Evolutionary conservation across 768 basidiomycete species (phyloP).

Genomic region (Piloderma croceum): DNA sequence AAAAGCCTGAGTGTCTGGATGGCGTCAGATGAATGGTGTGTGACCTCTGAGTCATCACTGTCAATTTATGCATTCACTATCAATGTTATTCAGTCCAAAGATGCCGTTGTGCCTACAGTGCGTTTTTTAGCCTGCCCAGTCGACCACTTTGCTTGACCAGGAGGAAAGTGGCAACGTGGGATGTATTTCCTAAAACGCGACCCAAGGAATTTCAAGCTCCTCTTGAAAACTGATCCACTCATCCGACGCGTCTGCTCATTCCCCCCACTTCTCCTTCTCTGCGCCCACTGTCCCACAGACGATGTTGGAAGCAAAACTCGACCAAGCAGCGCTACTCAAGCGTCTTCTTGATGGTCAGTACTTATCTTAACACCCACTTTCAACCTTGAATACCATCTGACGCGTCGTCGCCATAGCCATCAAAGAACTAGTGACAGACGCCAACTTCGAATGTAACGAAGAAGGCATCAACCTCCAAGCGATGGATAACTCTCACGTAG

Average conservation of each 20-base stretch:
- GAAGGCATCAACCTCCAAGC: slow-evolving; percentile 94
- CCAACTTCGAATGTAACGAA: slow-evolving; percentile 96
- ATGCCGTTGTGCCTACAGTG: too few relatives aligned
- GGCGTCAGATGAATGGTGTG: too few relatives aligned
- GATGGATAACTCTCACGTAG: slow-evolving; percentile 99
- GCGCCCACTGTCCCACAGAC: slow-evolving; percentile 11
- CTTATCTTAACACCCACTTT: background rate
- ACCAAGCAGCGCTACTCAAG: slow-evolving; percentile 84
- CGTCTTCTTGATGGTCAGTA: slow-evolving; percentile 84
- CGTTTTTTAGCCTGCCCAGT: too few relatives aligned
- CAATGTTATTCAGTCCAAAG: too few relatives aligned
- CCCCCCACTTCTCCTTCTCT: slow-evolving; percentile 13
- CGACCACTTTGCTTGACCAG: too few relatives aligned
- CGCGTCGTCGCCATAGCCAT: slow-evolving; percentile 51
- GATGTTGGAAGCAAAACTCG: slow-evolving; percentile 90
- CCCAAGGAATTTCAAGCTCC: slow-evolving; percentile 22
- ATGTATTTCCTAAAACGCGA: too few relatives aligned
- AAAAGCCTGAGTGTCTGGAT: too few relatives aligned
- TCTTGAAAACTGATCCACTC: slow-evolving; percentile 30
- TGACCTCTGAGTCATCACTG: too few relatives aligned
- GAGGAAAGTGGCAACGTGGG: too few relatives aligned
- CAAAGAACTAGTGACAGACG: slow-evolving; percentile 96
- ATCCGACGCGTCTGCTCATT: slow-evolving; percentile 25
- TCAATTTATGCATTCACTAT: too few relatives aligned
- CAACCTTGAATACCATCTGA: background rate